Base-by-base conservation (phyloP, 2,329 filamentous ascomycete genomes). In the Phoma sp. region DNA sequence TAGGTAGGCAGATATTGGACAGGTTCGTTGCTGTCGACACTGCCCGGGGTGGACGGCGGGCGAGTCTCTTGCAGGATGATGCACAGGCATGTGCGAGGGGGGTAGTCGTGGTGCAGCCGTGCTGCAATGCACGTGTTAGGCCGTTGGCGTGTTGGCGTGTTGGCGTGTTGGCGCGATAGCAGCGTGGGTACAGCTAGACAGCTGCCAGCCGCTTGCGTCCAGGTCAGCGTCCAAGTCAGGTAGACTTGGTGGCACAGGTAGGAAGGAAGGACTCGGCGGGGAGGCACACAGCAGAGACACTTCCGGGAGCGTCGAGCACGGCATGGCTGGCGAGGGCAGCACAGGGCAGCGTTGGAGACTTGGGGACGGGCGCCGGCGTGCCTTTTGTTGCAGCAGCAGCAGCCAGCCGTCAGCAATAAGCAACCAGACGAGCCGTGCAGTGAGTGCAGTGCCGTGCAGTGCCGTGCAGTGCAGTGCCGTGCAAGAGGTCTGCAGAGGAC, bases 401-500 rank as follows among this genome's bases (percentile, higher is more conserved):
- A 37, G 25, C 49, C 17, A 24, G 17, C 17, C 17, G 17, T 17
- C 17, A 17, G 17, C 17, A 17, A 17, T 17, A 17, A 17, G 17
- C 17, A 17, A 17, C 13, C 24, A 27, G 32, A n/a, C 43, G 29
- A 47, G 43, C 29, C 29, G 51, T 52, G 57, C 46, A 37, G 17
- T 17, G 17, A 17, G 17, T 17, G 17, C 17, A 17, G 17, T 17
- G 17, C 17, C 17, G 17, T 17, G 17, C 17, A 17, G 17, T 17
- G 17, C 17, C 1, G 17, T 17, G 17, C 17, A 17, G 17, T 17
- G 17, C 17, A 17, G 17, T 17, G 17, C 17, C 17, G 51, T 52
- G 57, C 46, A 37, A 24, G 45, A 45, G 53, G 56, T 56, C 52
- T 60, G 56, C 55, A 58, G 60, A 54, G 59, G 59, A 59, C 60